A percentile compares a stretch with the other conserved stretches of the same genome.
Conservation (phyloP, 768 basidiomycete genomes). For the Pisolithus tinctorius region DNA sequence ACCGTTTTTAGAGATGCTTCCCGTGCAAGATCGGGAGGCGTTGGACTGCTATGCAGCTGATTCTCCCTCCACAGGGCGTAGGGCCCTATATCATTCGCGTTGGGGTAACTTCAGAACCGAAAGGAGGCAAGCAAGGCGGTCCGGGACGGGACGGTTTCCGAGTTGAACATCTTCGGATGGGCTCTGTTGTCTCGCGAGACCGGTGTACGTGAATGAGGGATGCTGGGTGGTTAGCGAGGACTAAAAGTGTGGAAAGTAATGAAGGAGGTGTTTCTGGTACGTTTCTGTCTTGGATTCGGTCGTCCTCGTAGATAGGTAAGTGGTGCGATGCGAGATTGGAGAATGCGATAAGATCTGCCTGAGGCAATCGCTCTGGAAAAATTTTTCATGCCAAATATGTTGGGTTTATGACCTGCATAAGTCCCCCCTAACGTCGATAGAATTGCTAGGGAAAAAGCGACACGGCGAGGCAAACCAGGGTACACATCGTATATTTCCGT, state of each 20-base stretch:
- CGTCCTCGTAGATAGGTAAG: constrained; percentile 39
- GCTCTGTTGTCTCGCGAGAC: constrained; percentile 58
- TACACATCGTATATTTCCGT: no score
- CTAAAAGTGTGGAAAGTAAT: constrained; percentile 85
- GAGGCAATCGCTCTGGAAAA: no score
- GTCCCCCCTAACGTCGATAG: no score
- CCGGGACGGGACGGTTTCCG: constrained; percentile 59
- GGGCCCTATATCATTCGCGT: constrained; percentile 75
- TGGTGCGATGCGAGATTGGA: no score
- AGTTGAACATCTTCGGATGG: constrained; percentile 91
- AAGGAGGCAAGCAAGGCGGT: constrained; percentile 27
- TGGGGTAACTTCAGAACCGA: constrained; percentile 25
- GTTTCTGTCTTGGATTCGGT: constrained; percentile 68
- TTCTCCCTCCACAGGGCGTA: constrained; percentile 62
- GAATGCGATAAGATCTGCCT: no score
- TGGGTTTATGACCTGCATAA: no score
- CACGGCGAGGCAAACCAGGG: no score
- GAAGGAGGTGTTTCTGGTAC: constrained; percentile 90
- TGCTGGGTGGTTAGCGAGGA: constrained; percentile 80
- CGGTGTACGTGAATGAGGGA: constrained; percentile 49
- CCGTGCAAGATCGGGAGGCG: constrained; percentile 56
- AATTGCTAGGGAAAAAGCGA: no score
- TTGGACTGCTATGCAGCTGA: constrained; percentile 99
- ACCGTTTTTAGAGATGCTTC: constrained; percentile 59
- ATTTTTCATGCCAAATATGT: no score